Evolutionary conservation across 1,139 yeast species (phyloP).

Genomic region (Wickerhamomyces sp.): DNA sequence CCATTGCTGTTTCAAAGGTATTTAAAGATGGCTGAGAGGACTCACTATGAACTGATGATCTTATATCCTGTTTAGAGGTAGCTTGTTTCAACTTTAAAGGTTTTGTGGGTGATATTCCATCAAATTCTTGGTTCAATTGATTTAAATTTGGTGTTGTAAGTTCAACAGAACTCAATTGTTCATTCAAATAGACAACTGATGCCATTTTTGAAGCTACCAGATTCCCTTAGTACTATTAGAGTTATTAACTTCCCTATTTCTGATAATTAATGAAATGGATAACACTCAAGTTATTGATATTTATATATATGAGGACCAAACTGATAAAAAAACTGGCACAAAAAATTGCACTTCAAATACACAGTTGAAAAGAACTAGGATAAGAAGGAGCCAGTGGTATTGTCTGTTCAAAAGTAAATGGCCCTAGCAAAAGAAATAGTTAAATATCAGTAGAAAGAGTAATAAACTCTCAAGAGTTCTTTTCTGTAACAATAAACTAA

Average conservation of each 20-base stretch:
- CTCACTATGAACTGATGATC: constrained; percentile 10
- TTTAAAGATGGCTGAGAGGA: constrained; percentile 12
- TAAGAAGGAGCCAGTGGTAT: too few relatives aligned
- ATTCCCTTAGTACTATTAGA: too few relatives aligned
- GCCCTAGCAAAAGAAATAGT: neutral
- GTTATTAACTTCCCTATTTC: too few relatives aligned
- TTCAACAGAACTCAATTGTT: neutral
- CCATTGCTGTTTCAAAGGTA: constrained; percentile 20
- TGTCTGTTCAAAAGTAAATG: neutral
- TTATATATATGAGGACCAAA: too few relatives aligned
- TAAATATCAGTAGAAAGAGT: neutral
- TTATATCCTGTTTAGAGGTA: constrained; percentile 4
- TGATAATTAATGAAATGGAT: too few relatives aligned
- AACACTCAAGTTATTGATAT: too few relatives aligned
- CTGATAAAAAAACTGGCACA: too few relatives aligned
- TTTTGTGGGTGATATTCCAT: constrained; percentile 22
- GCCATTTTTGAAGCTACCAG: too few relatives aligned
- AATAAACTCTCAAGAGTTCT: neutral
- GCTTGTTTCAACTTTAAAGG: constrained; percentile 17
- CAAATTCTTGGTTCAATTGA: constrained; percentile 1
- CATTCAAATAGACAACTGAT: neutral
- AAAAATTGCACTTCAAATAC: too few relatives aligned
- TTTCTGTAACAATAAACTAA: too few relatives aligned
- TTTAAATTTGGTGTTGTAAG: neutral
- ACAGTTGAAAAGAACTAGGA: too few relatives aligned